phyloP scores from a whole-genome alignment of 2,329 filamentous ascomycete species.

The Arthrinium puccinioides region DNA sequence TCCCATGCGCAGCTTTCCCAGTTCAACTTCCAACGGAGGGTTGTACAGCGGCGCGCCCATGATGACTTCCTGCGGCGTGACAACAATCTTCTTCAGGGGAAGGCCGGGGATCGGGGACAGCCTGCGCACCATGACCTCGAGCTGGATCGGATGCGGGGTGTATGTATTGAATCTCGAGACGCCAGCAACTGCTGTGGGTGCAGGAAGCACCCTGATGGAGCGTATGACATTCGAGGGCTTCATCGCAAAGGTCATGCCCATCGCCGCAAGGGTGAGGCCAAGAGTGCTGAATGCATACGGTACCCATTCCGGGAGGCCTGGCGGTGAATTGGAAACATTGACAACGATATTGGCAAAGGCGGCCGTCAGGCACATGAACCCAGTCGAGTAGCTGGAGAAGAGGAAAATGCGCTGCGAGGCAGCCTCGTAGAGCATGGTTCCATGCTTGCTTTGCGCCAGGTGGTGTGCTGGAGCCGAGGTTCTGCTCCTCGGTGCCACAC shows the following conservation, averaged over 20 bases:
- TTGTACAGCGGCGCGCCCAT: slow-evolving; percentile 28
- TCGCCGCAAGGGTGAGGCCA: slow-evolving; percentile 50
- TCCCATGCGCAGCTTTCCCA: slow-evolving; percentile 18
- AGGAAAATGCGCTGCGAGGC: slow-evolving; percentile 59
- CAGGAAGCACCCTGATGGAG: slow-evolving; percentile 47
- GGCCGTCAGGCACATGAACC: slow-evolving; percentile 44
- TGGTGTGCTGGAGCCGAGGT: slow-evolving; percentile 40
- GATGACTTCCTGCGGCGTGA: slow-evolving; percentile 27
- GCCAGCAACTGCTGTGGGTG: slow-evolving; percentile 9
- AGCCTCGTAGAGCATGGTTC: slow-evolving; percentile 57
- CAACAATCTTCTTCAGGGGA: slow-evolving; percentile 32
- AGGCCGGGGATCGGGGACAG: slow-evolving; percentile 37
- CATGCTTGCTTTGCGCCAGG: slow-evolving; percentile 46
- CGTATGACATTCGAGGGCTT: slow-evolving; percentile 52
- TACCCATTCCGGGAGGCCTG: slow-evolving; percentile 49
- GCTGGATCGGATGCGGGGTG: slow-evolving; percentile 24
- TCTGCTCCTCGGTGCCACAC: not conserved
- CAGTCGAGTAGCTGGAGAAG: slow-evolving; percentile 49
- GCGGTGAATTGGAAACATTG: slow-evolving; percentile 40
- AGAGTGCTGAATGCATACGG: slow-evolving; percentile 49
- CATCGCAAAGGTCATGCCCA: slow-evolving; percentile 53
- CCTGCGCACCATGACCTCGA: slow-evolving; percentile 47
- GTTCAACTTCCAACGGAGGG: slow-evolving; percentile 16
- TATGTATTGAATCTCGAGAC: not conserved
- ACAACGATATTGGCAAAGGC: slow-evolving; percentile 42